phyloP scores from a whole-genome alignment of 768 basidiomycete species.

The Boletus rex-veris region DNA sequence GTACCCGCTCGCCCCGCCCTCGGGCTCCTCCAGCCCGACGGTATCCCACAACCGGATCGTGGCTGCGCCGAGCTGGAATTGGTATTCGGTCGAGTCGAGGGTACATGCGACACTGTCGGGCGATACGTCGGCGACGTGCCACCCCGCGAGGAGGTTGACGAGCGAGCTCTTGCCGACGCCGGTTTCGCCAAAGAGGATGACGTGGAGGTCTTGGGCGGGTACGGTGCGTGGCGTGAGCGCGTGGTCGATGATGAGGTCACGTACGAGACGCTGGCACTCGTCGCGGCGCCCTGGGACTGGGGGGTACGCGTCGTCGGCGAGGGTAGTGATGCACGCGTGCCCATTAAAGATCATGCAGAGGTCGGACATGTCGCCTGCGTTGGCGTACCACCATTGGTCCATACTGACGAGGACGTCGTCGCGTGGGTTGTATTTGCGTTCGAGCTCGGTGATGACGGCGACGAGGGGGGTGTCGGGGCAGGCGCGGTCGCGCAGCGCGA shows the following conservation, averaged over 20 bases:
- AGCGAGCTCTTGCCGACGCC: conserved; percentile 35
- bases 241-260: conserved; percentile 22
- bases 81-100: conserved; percentile 25
- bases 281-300: conserved; percentile 17
- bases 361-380: conserved; percentile 7
- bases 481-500: conserved; percentile 14
- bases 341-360: conserved; percentile 11
- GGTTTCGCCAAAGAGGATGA: conserved; percentile 42
- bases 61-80: conserved; percentile 22
- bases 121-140: conserved; percentile 23
- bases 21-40: conserved; percentile 29
- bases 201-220: conserved; percentile 22
- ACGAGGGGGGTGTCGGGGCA: conserved; percentile 19
- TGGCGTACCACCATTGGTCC: conserved; percentile 23
- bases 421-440: conserved; percentile 1
- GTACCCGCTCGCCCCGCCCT: conserved; percentile 15
- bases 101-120: conserved; percentile 31
- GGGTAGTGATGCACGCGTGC: conserved; percentile 25
- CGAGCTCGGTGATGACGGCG: conserved; percentile 20
- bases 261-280: conserved; percentile 22
- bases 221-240: conserved; percentile 19
- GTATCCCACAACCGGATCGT: conserved; percentile 33
- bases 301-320: conserved; percentile 18
- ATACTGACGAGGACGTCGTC: conserved; percentile 14
- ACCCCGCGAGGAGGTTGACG: conserved; percentile 38